Evolutionary conservation across 2,329 filamentous ascomycete species (phyloP), one percentile per base, ranked within the genome.

Genomic region (Neonectria hederae): DNA sequence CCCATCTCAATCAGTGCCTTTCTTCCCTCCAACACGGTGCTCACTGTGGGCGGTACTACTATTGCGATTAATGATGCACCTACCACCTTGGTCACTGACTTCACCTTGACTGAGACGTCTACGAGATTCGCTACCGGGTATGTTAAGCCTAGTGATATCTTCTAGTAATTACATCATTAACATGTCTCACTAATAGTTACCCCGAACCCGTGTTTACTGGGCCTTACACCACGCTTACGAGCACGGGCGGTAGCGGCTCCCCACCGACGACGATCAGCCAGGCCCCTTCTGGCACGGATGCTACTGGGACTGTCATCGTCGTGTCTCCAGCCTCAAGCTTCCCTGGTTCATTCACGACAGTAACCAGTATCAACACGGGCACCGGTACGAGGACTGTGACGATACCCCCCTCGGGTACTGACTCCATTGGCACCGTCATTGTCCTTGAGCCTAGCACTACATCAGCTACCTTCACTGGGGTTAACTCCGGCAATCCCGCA

Each of bases 101-200:
- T 49, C 6, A 49, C 46, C 46, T 17, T 28, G 46, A 49, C 46
- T 9, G 14, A 14, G 8, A 49, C 46, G 24, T 30, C 46, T 11
- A 49, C 46, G 46, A 49, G 46, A 9, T 49, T 49, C 17, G 30
- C 26, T 30, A 49, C 46, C 11, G 46, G 46, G 46, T 49, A 49
- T 19, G 14, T 49, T 11, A 14, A 19, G 17, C 19, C 4, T 49
- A 7, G 24, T 3, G 7, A 4, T 14, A 17, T 19, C 46, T 21
- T 17, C 7, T 19, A 30, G 6, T 19, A 30, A 3, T 19, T 49
- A 10, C 24, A 28, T 4, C 7, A 11, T 17, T 30, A 49, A 49
- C 24, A 49, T 4, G 46, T 11, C 24, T 49, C 8, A 5, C 22
- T 30, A 2, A 19, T 24, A 49, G 46, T 30, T 17, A 19, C 7